A percentile compares a stretch with the other conserved stretches of the same genome.
phyloP scores from a whole-genome alignment of 768 basidiomycete genomes.

The Podaxis sp. region DNA sequence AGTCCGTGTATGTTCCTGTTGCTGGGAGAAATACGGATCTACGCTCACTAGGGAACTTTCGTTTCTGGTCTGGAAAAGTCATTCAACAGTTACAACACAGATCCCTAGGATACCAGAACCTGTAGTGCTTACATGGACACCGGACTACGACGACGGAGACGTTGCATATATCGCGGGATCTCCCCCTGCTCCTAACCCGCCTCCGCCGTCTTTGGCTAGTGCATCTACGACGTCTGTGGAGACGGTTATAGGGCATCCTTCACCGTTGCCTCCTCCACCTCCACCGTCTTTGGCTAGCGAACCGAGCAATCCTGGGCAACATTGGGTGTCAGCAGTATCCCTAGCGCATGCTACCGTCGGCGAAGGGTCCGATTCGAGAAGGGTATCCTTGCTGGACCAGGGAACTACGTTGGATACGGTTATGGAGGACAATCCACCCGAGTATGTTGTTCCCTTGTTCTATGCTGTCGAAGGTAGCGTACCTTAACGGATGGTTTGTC shows the following conservation, averaged over 20 bases:
- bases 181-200: background rate
- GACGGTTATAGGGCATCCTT: background rate
- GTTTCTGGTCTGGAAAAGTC: background rate
- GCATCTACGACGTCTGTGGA: background rate
- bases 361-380: slow-evolving; percentile 9
- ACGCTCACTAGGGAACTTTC: background rate
- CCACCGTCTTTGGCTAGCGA: background rate
- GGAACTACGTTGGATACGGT: background rate
- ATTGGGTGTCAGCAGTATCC: slow-evolving; percentile 1
- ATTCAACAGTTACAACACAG: background rate
- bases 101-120: slow-evolving; percentile 15
- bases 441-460: background rate
- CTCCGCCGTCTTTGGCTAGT: slow-evolving; percentile 3
- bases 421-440: background rate
- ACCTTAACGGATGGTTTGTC: background rate
- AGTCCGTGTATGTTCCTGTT: background rate
- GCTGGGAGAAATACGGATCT: background rate
- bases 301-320: background rate
- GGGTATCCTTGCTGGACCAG: slow-evolving; percentile 7
- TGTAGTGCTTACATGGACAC: slow-evolving; percentile 9
- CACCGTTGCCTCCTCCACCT: background rate
- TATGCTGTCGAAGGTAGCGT: background rate
- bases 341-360: slow-evolving; percentile 10
- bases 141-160: slow-evolving; percentile 12
- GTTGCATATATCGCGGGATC: slow-evolving; percentile 15